phyloP scores from a whole-genome alignment of 1,284 basidiomycete species.

The Apiotrichum gracile region DNA sequence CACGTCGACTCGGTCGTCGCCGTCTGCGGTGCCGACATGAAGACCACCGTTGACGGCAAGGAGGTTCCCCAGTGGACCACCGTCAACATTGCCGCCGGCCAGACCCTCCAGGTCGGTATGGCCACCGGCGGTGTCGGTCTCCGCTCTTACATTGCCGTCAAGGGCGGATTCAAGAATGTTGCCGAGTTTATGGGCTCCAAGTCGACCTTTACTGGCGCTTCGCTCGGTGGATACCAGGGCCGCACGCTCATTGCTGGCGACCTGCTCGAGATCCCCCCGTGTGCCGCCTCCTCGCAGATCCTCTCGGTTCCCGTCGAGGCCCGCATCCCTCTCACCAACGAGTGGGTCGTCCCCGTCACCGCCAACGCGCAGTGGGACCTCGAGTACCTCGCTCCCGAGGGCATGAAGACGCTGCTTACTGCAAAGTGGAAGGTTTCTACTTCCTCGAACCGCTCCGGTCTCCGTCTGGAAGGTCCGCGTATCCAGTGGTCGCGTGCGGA shows the following conservation, averaged over 20 bases:
- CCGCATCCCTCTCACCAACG: constrained; percentile 10
- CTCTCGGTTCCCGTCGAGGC: constrained; percentile 7
- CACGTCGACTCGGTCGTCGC: constrained; percentile 54
- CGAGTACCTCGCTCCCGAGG: constrained; percentile 17
- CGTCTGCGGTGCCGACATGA: constrained; percentile 54
- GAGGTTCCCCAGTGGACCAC: constrained; percentile 53
- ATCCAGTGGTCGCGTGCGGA: constrained; percentile 58
- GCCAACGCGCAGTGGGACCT: constrained; percentile 21
- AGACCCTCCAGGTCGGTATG: constrained; percentile 49
- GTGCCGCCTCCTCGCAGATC: not conserved
- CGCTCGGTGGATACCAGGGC: constrained; percentile 45
- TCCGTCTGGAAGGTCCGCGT: constrained; percentile 47
- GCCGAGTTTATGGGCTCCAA: constrained; percentile 55
- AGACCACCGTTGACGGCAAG: constrained; percentile 51
- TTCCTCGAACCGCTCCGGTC: constrained; percentile 41
- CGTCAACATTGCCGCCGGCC: constrained; percentile 51
- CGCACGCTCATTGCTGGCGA: constrained; percentile 51
- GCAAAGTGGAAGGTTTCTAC: constrained; percentile 37
- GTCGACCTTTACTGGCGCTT: constrained; percentile 31
- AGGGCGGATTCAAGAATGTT: constrained; percentile 59
- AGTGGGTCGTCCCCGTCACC: constrained; percentile 14
- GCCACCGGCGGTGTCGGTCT: constrained; percentile 50
- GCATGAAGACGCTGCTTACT: constrained; percentile 28
- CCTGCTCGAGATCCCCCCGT: constrained; percentile 34
- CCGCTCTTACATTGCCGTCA: constrained; percentile 56